Percentiles rank a stretch among this genome's conserved stretches.
These are phyloP conservation scores for Suillus tomentosus DNA, from an alignment of 768 basidiomycete species.

Conservation along the genomic window DNA sequence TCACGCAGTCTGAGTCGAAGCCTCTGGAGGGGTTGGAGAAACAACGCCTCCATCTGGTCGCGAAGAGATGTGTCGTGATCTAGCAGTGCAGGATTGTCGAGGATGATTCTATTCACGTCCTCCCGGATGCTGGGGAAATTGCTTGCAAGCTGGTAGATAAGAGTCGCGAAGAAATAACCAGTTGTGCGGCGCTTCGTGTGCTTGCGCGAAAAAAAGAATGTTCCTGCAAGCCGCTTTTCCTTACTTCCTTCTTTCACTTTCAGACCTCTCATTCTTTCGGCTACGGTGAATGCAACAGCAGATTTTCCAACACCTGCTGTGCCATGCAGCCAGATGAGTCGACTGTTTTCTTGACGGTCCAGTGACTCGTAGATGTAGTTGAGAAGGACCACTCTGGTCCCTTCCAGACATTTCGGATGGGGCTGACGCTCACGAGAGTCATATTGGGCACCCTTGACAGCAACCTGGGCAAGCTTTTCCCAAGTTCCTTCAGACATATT, in stretches of 20 bases:
- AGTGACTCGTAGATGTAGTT: background rate
- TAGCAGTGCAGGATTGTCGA: background rate
- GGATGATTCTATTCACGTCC: background rate
- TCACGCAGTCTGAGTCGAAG: background rate
- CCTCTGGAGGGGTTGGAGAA: background rate
- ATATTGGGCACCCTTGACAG: background rate
- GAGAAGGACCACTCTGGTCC: background rate
- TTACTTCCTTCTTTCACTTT: background rate
- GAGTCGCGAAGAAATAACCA: background rate
- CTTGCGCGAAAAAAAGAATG: constrained; percentile 1
- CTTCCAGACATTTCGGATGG: background rate
- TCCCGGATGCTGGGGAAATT: background rate
- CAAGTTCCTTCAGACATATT: background rate
- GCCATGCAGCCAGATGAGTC: background rate
- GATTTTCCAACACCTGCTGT: background rate
- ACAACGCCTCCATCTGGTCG: background rate
- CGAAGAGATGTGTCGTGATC: background rate
- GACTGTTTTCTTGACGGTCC: background rate
- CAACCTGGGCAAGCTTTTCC: background rate
- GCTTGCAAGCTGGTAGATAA: background rate
- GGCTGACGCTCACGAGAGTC: background rate
- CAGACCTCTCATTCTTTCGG: background rate
- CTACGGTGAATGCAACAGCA: background rate
- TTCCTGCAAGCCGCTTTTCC: background rate
- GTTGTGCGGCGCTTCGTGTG: background rate